These are phyloP conservation scores for Leucocoprinus birnbaumii DNA, from an alignment of 768 basidiomycete species.

Conservation along the genomic window DNA sequence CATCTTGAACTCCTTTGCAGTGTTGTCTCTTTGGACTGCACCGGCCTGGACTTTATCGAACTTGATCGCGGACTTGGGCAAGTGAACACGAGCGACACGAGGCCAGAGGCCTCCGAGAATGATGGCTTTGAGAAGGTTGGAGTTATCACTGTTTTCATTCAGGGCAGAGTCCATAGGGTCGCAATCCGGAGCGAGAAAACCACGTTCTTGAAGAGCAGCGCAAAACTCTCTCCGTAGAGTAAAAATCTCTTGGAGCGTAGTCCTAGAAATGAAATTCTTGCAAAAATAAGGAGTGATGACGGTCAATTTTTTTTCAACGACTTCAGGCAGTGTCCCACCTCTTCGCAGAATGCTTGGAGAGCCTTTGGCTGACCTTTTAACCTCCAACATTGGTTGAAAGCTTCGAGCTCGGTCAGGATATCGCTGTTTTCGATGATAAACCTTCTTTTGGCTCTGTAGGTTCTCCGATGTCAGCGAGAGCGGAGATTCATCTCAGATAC, in stretches of 20 bases:
- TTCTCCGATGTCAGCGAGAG: background rate
- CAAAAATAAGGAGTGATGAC: conserved; percentile 2
- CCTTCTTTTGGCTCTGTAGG: conserved; percentile 64
- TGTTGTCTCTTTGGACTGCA: conserved; percentile 80
- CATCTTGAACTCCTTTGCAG: conserved; percentile 81
- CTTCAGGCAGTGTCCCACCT: conserved; percentile 46
- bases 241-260: conserved; percentile 74
- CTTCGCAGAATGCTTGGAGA: conserved; percentile 66
- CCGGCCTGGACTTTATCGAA: conserved; percentile 87
- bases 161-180: conserved; percentile 45
- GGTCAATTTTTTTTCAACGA: background rate
- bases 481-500: background rate
- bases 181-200: conserved; percentile 55
- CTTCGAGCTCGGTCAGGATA: conserved; percentile 76
- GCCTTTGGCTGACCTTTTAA: conserved; percentile 50
- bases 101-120: conserved; percentile 89
- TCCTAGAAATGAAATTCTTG: conserved; percentile 78
- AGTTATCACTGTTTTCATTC: conserved; percentile 63
- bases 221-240: conserved; percentile 78
- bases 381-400: conserved; percentile 62
- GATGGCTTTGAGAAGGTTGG: conserved; percentile 79
- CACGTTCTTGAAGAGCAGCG: conserved; percentile 63
- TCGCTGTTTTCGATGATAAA: conserved; percentile 79
- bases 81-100: conserved; percentile 69
- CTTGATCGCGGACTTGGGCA: conserved; percentile 72